A percentile compares a stretch with the other conserved stretches of the same genome.
Evolutionary conservation across 164 flowering plant genomes (phyloP).

Genomic region (Stephania japonica): DNA sequence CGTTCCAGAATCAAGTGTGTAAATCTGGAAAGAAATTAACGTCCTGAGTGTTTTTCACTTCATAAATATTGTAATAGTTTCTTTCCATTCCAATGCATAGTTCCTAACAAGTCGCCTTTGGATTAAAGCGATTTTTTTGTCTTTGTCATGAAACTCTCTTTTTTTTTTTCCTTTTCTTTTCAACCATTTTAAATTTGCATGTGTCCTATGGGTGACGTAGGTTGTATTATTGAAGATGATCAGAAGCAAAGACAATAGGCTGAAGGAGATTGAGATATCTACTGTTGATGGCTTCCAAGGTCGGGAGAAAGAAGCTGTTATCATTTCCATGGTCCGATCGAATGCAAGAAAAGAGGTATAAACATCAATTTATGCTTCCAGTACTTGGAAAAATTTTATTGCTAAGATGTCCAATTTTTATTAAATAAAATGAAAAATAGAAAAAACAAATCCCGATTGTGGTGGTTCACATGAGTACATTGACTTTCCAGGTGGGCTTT

Average conservation of each 20-base stretch:
- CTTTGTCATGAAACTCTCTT: too few species aligned
- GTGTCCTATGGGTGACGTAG: constrained; percentile 27
- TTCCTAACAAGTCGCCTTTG: neutral
- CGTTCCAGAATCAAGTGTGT: neutral
- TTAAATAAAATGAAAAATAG: neutral
- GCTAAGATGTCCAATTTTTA: neutral
- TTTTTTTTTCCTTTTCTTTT: too few species aligned
- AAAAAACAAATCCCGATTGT: neutral
- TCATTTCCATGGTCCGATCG: constrained; percentile 96
- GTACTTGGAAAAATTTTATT: neutral
- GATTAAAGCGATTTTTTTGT: neutral
- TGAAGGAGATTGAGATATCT: constrained; percentile 83
- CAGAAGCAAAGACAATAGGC: constrained; percentile 61
- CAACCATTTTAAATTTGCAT: constrained; percentile 8
- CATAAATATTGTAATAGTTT: neutral
- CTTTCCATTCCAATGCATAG: neutral
- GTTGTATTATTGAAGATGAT: constrained; percentile 75
- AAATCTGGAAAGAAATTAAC: neutral
- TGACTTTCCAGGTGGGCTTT: constrained; percentile 77
- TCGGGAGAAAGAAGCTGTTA: constrained; percentile 92
- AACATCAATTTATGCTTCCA: neutral
- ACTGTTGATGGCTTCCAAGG: constrained; percentile 99
- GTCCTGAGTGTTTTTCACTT: neutral
- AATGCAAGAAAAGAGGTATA: constrained; percentile 85
- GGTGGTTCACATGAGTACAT: neutral